phyloP scores from a whole-genome alignment of 2,329 filamentous ascomycete genomes.

The Calonectria hongkongensis region DNA sequence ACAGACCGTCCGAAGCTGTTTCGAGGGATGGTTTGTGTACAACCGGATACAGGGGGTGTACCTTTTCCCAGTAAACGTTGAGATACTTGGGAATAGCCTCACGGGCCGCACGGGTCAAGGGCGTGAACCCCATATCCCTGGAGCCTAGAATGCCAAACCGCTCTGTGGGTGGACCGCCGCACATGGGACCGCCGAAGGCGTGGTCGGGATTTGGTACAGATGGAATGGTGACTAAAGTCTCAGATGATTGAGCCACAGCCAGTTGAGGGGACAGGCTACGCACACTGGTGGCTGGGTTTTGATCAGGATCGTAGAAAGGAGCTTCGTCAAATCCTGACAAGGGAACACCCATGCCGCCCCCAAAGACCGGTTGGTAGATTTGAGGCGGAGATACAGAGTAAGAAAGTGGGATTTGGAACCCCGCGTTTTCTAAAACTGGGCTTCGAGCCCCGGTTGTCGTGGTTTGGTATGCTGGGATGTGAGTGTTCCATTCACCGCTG shows the following conservation, averaged over 20 bases:
- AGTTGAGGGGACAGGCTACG: slow-evolving; percentile 70
- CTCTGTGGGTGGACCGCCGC: slow-evolving; percentile 65
- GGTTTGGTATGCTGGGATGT: slow-evolving; percentile 55
- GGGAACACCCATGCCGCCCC: slow-evolving; percentile 54
- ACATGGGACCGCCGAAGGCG: slow-evolving; percentile 59
- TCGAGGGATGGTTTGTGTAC: slow-evolving; percentile 70
- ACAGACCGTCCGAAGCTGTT: slow-evolving; percentile 53
- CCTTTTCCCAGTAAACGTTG: slow-evolving; percentile 72
- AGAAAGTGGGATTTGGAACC: slow-evolving; percentile 54
- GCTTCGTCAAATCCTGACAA: slow-evolving; percentile 62
- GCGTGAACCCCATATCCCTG: slow-evolving; percentile 53
- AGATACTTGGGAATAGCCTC: slow-evolving; percentile 70
- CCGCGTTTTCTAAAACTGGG: slow-evolving; percentile 47
- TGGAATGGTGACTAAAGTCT: slow-evolving; percentile 69
- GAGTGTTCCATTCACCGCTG: slow-evolving; percentile 58
- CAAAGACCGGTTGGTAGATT: slow-evolving; percentile 60
- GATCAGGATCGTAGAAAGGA: slow-evolving; percentile 60
- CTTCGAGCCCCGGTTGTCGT: slow-evolving; percentile 44
- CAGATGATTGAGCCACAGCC: slow-evolving; percentile 67
- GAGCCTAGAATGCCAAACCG: slow-evolving; percentile 60
- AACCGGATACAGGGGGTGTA: slow-evolving; percentile 69
- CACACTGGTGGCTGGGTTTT: slow-evolving; percentile 65
- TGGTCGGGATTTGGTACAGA: slow-evolving; percentile 61
- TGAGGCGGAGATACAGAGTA: slow-evolving; percentile 56
- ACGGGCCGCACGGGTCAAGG: slow-evolving; percentile 63